Conservation (phyloP, 2,329 filamentous ascomycete species). For the Coniella vitis region DNA sequence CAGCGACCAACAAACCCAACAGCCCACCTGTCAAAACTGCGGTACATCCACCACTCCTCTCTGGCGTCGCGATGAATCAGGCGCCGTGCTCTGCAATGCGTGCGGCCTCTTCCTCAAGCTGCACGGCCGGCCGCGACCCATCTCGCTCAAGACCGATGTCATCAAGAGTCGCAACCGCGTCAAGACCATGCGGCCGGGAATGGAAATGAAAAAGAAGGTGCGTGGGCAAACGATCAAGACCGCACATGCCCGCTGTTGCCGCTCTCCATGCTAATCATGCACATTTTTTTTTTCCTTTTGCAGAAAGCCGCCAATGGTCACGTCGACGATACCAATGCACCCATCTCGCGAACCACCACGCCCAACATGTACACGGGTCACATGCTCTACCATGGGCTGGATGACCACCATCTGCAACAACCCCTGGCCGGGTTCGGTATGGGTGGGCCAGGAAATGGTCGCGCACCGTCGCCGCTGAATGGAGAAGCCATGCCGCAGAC, state of each 20-base stretch:
- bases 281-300: too few species aligned
- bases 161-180: constrained; percentile 99
- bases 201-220: constrained; percentile 80
- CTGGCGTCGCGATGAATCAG: constrained; percentile 95
- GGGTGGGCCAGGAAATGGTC: constrained; percentile 42
- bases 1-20: constrained; percentile 54
- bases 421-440: constrained; percentile 43
- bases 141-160: constrained; percentile 96
- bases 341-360: constrained; percentile 72
- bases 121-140: constrained; percentile 85
- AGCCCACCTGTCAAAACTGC: constrained; percentile 97
- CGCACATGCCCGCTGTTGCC: constrained; percentile 44
- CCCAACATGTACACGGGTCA: constrained; percentile 69
- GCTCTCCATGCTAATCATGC: constrained; percentile 45
- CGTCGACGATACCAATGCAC: constrained; percentile 69
- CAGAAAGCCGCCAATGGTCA: constrained; percentile 68
- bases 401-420: constrained; percentile 61
- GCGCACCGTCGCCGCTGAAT: constrained; percentile 40
- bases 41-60: constrained; percentile 90
- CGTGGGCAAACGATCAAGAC: constrained; percentile 38
- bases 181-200: constrained; percentile 74
- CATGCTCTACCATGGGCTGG: constrained; percentile 73
- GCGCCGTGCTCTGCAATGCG: constrained; percentile 94
- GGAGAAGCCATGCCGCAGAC: constrained; percentile 65
- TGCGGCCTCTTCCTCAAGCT: constrained; percentile 97